Evolutionary conservation across 768 basidiomycete species (phyloP), one percentile per base, ranked within the genome.

Genomic region (Mycena olivaceomarginata): DNA sequence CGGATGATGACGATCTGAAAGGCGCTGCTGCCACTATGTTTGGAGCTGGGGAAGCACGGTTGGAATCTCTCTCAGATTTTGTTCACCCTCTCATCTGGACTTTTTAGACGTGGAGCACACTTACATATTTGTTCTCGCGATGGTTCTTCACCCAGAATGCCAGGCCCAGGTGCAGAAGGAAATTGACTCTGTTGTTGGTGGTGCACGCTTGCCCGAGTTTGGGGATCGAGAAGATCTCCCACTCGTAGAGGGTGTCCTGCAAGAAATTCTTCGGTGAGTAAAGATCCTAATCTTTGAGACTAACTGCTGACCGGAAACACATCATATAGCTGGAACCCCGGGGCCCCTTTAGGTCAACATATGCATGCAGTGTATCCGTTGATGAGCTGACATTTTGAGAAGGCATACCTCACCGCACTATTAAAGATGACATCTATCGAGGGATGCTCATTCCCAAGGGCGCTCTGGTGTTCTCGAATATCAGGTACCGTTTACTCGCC

Each of bases 31-130:
- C 56, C 2, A 48, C 75, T 1, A 76, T 76, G 69, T 71, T 76
- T 51, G 53, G 31, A 10, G 75, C 69, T 1, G 75, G 75, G n/a
- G 85, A 84, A 12, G 85, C 86, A 88, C 88, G 62, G 88, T 88
- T 67, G n/a, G 84, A 77, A 22, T 57, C 37, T 57, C 41, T 65
- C 20, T 51, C 31, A 22, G 4, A 25, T 39, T 25, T 4, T 5
- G 31, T 18, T 41, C 40, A 16, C 15, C 9, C 40, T 69, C 6
- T 56, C 39, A 57, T 22, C 20, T 2, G 39, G 4, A 0, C 9
- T 22, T 45, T 56, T 56, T 37, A 76, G 75, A 76, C 75, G 2
- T 71, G 75, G 75, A 22, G 53, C 2, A 31, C 60, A 13, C 22
- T 76, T 6, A 18, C 31, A 79, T 56, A 18, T 86, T 87, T 67